Conservation (phyloP, 345 rosid species). For the Dipteronia dyeriana region DNA sequence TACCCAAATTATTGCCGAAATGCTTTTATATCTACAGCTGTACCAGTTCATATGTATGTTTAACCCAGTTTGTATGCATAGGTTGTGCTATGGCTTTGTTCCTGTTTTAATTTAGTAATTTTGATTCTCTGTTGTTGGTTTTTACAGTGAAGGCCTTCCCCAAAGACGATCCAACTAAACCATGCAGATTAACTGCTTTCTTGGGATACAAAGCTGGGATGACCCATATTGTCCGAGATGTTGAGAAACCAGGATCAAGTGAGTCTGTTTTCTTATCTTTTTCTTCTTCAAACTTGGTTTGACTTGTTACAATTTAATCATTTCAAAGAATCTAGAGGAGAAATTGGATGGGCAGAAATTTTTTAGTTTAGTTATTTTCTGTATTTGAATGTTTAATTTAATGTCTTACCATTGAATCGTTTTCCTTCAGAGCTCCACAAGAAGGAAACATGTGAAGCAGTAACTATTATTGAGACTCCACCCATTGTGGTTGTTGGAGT, state of each 20-base stretch:
- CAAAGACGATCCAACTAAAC: conserved; percentile 73
- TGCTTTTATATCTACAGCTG: too few relatives aligned
- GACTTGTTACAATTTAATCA: neutral
- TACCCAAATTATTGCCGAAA: neutral
- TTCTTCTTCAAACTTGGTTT: neutral
- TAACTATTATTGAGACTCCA: conserved; percentile 85
- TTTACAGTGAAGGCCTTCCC: conserved; percentile 90
- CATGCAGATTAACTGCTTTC: conserved; percentile 79
- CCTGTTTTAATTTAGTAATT: neutral
- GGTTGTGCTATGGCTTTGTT: neutral
- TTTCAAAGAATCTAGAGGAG: neutral
- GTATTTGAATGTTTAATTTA: neutral
- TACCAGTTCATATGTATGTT: neutral
- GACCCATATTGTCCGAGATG: conserved; percentile 96
- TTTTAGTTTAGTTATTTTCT: neutral
- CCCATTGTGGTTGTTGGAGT: conserved; percentile 90
- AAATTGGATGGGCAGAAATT: neutral
- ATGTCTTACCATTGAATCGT: neutral
- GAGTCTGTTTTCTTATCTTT: conserved; percentile 9
- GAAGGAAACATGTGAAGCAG: conserved; percentile 94
- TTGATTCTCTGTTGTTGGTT: neutral
- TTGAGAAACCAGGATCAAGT: conserved; percentile 96
- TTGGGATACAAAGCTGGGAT: conserved; percentile 94
- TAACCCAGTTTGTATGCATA: neutral
- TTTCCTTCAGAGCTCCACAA: conserved; percentile 74